phyloP scores from a whole-genome alignment of 495 filamentous ascomycete species.

The Aspergillus mulundensis region DNA sequence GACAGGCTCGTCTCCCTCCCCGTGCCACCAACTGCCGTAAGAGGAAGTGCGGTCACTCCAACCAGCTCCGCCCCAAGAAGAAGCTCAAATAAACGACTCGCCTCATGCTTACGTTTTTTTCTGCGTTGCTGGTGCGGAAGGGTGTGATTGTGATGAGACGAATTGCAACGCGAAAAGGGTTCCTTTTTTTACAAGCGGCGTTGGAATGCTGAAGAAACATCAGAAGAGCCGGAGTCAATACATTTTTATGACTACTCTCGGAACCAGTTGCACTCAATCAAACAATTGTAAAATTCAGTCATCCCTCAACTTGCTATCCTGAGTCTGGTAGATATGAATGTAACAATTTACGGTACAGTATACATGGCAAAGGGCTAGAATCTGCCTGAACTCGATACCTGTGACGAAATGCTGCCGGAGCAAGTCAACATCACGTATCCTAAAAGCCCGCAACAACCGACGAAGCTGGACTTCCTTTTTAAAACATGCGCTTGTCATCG shows the following conservation, averaged over 20 bases:
- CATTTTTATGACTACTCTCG: conserved; percentile 38
- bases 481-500: conserved; percentile 31
- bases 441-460: background rate
- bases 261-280: conserved; percentile 40
- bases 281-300: conserved; percentile 37
- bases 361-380: conserved; percentile 1
- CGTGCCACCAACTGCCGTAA: conserved; percentile 99
- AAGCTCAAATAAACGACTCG: conserved; percentile 87
- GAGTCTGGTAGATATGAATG: conserved; percentile 2
- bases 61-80: conserved; percentile 99
- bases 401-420: conserved; percentile 22
- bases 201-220: conserved; percentile 44
- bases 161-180: conserved; percentile 38
- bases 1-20: conserved; percentile 87
- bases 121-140: conserved; percentile 36
- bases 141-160: conserved; percentile 33
- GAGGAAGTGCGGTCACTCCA: conserved; percentile 99
- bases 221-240: conserved; percentile 38
- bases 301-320: conserved; percentile 9
- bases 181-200: conserved; percentile 35
- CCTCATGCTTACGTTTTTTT: conserved; percentile 43
- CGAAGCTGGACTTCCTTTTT: conserved; percentile 1
- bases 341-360: conserved; percentile 4
- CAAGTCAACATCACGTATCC: conserved; percentile 15
- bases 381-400: background rate